These are phyloP conservation scores for Aspergillus texensis DNA, from an alignment of 2,329 filamentous ascomycete genomes.

Conservation along the genomic window DNA sequence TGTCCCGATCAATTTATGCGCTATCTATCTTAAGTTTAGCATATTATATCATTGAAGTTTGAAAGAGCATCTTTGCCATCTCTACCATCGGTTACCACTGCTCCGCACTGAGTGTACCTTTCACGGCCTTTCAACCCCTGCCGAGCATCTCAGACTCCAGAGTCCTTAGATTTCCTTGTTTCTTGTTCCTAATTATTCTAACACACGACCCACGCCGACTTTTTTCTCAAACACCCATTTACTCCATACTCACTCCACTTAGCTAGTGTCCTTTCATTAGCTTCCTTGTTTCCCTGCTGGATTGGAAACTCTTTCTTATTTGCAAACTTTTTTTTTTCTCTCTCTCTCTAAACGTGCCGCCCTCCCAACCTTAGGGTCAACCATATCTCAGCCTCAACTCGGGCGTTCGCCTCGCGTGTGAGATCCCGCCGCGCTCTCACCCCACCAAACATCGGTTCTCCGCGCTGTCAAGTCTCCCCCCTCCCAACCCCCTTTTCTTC, in stretches of 20 bases:
- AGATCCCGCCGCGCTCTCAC: constrained; percentile 25
- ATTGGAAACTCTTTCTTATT: background rate
- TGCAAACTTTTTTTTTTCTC: background rate
- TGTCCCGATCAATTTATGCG: background rate
- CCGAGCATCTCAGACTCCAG: background rate
- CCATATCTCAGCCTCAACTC: constrained; percentile 5
- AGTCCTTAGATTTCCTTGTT: background rate
- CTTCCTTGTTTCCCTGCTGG: background rate
- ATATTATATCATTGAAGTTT: background rate
- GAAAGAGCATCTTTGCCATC: background rate
- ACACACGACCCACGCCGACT: constrained; percentile 5
- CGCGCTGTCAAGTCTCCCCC: constrained; percentile 10
- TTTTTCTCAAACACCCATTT: constrained; percentile 1
- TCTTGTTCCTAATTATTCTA: constrained; percentile 4
- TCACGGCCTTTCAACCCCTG: background rate
- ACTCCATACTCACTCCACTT: constrained; percentile 3
- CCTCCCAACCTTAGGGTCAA: background rate
- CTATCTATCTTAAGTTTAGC: background rate
- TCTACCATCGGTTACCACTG: background rate
- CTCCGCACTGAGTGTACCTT: background rate
- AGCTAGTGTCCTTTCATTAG: background rate
- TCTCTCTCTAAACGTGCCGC: background rate
- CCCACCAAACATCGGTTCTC: constrained; percentile 23
- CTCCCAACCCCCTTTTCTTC: constrained; percentile 9
- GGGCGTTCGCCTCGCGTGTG: constrained; percentile 18